Base-by-base conservation (phyloP, 202 grass and related monocot species). In the Saccharum hybrid region DNA sequence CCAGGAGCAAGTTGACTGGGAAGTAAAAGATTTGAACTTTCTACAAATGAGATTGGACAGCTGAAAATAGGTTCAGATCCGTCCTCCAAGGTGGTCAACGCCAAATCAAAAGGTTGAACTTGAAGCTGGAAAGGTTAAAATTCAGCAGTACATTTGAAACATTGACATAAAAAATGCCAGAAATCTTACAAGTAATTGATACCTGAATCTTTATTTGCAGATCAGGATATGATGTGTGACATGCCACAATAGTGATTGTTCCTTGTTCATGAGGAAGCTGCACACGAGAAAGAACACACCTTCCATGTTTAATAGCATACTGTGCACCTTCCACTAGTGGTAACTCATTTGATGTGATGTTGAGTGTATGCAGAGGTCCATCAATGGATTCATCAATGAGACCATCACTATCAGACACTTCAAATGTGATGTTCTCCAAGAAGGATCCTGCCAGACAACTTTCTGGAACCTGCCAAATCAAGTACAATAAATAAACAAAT, bases 281-380 rank as follows among this genome's bases (percentile, higher is more conserved):
- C 40, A 86, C 51, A 36, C 16, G 40, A 66, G 88, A 56, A 72
- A 90, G 46, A 60, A 82, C 70, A 81, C 83, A 86, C 74, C 56
- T 85, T 81, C 88, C 88, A 37, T 68, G 83, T 61, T 86, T 42
- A 69, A 90, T 83, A 38, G 73, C 42, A 78, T 90, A 90, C 68
- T 75, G 88, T 66, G 80, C 52, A 74, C 70, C 75, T 66, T 78
- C 62, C 60, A 81, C 15, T 52, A 86, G 54, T 72, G 81, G 39
- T 64, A 67, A 34, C 22, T 57, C 41, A 78, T 83, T 26, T 7
- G 37, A 83, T 45, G 63, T 86, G 61, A 90, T 90, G 68, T 65
- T 82, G 2, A 90, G 37, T 82, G 88, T 90, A 66, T 86, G 83
- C 45, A 30, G n/a, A 30, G 40, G 60, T 66, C 88, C 88, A 79